Evolutionary conservation across 306 rosid species (phyloP).

Genomic region (Ceratonia siliqua): DNA sequence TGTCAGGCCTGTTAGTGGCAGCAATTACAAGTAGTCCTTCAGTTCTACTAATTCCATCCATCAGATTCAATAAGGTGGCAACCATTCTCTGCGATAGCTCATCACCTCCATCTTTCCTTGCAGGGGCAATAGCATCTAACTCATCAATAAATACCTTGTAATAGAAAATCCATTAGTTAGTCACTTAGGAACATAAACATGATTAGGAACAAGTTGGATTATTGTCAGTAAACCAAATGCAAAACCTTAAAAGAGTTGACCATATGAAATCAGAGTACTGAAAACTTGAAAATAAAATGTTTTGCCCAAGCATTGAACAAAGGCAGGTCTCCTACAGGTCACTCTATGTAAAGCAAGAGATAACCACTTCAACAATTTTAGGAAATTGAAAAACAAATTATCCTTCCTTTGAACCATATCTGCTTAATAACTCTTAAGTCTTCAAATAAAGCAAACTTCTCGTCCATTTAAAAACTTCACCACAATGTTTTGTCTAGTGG

Average conservation of each 20-base stretch:
- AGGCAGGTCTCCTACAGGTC: slow-evolving; percentile 3
- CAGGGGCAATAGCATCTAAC: slow-evolving; percentile 91
- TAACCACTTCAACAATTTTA: neutral
- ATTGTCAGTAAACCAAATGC: slow-evolving; percentile 14
- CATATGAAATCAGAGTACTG: neutral
- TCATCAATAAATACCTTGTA: slow-evolving; percentile 88
- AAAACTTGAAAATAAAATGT: slow-evolving; percentile 20
- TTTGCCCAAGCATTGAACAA: neutral
- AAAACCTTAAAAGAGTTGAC: slow-evolving; percentile 22
- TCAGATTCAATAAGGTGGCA: slow-evolving; percentile 69
- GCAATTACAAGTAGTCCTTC: slow-evolving; percentile 83
- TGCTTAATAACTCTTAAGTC: neutral
- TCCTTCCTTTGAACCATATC: neutral
- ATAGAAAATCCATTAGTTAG: slow-evolving; percentile 32
- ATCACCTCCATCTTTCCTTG: slow-evolving; percentile 86
- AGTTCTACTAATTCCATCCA: slow-evolving; percentile 78
- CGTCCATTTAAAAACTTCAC: neutral
- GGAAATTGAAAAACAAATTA: neutral
- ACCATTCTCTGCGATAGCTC: slow-evolving; percentile 91
- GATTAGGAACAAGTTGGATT: slow-evolving; percentile 20
- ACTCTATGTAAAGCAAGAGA: neutral
- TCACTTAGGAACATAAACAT: slow-evolving; percentile 16
- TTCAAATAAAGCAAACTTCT: neutral
- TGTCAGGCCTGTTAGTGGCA: slow-evolving; percentile 84
- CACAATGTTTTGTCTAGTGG: slow-evolving; percentile 19